Base-by-base conservation (phyloP, 352 stramenopile species). In the Elongisporangium prolatum region DNA sequence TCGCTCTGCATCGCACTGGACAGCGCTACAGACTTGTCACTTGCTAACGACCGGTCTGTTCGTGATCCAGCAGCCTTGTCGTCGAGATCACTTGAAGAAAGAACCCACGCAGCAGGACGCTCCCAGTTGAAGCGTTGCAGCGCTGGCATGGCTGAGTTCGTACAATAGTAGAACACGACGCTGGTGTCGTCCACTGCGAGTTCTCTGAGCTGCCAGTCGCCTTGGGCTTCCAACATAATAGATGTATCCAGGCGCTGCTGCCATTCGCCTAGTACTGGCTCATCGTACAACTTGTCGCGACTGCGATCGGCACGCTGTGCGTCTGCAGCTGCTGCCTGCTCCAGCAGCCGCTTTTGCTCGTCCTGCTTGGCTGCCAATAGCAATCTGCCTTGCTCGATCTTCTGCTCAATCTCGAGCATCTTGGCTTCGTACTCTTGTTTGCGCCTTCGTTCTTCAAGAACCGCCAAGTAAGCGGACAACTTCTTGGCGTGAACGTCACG, bases 91-190 rank as follows among this genome's bases (percentile, higher is more conserved):
- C 28, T 40, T 40, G 28, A 40, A 6, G 8, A 40, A 2, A 9
- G 5, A 8, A 40, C 56, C 75, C 67, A 86, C 50, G 55, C 71
- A 14, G 53, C 38, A 2, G 84, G 80, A 28, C 70, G 72, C 3
- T 77, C 57, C 80, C 84, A 93, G 4, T 62, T 18, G 37, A 76
- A 88, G 18, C 79, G 75, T 14, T 74, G 71, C 21, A 53, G 38
- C 2, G 62, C 57, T 2, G 74, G 75, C 28, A 89, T 47, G 18
- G 63, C 69, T 20, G 69, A 51, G 62, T 93, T 90, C 9, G 82
- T 56, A 5, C 78, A 74, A 62, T 81, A 69, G 61, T 88, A 93
- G 54, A 93, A 93, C 34, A 84, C 63, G 21, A 91, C 80, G 5
- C 67, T 61, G 49, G 65, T 75, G 20, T 65, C 57, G 28, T 89